phyloP scores from a whole-genome alignment of 306 rosid species.

The cucumber (Cucumis sativus) region Cucumber_9930_V3 NC_026661.2:15243501-15244000 shows the following conservation, averaged over 20 bases:
- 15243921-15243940: conserved; percentile 48
- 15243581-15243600: conserved; percentile 34
- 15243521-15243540: conserved; percentile 56
- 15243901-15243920: conserved; percentile 36
- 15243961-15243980: conserved; percentile 53
- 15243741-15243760: conserved; percentile 44
- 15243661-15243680: conserved; percentile 45
- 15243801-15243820: conserved; percentile 44
- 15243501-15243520: conserved; percentile 48
- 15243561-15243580: conserved; percentile 55
- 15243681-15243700: conserved; percentile 48
- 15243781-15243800: conserved; percentile 39
- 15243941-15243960: conserved; percentile 66
- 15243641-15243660: conserved; percentile 43
- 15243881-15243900: conserved; percentile 44
- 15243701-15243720: conserved; percentile 53
- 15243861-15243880: conserved; percentile 46
- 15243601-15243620: conserved; percentile 86
- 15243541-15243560: conserved; percentile 50
- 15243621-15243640: conserved; percentile 59
- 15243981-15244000: conserved; percentile 30
- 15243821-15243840: conserved; percentile 53
- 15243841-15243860: conserved; percentile 59
- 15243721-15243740: conserved; percentile 60
- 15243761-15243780: conserved; percentile 46